Evolutionary conservation across 1,139 yeast species (phyloP).

Genomic region (Ogataea hybrid): DNA sequence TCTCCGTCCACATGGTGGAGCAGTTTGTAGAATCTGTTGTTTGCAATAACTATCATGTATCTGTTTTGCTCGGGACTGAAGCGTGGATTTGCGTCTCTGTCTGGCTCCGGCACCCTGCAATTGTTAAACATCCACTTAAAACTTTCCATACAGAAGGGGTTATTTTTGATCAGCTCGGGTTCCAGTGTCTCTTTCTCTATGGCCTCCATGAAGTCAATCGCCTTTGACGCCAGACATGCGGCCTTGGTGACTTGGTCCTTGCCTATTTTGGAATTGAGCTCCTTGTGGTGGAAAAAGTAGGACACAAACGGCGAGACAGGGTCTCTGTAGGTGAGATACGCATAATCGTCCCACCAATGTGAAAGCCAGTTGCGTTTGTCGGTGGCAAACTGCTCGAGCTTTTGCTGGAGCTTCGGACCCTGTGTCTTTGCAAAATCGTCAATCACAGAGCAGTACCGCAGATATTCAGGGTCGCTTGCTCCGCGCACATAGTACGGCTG

Average conservation of each 20-base stretch:
- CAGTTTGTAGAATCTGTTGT: constrained; percentile 82
- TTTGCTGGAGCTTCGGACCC: constrained; percentile 62
- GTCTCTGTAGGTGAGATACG: constrained; percentile 87
- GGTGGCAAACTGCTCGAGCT: constrained; percentile 58
- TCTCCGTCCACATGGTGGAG: constrained; percentile 60
- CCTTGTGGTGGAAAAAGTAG: constrained; percentile 85
- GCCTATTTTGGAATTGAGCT: constrained; percentile 52
- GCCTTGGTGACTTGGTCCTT: constrained; percentile 77
- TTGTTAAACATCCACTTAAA: constrained; percentile 91
- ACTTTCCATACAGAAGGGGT: constrained; percentile 92
- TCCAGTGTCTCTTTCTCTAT: constrained; percentile 60
- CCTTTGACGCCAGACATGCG: constrained; percentile 55
- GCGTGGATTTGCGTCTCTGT: constrained; percentile 53
- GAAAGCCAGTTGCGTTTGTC: constrained; percentile 82
- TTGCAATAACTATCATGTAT: constrained; percentile 69
- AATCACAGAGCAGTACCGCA: constrained; percentile 50
- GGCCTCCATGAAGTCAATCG: constrained; percentile 52
- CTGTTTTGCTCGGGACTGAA: constrained; percentile 56
- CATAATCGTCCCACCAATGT: constrained; percentile 92
- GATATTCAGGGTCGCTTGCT: constrained; percentile 52
- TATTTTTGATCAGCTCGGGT: constrained; percentile 78
- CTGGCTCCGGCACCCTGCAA: constrained; percentile 70
- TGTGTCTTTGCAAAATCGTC: constrained; percentile 61
- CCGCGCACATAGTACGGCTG: constrained; percentile 60
- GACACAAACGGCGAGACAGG: constrained; percentile 94